Evolutionary conservation across 768 basidiomycete species (phyloP), one percentile per base, ranked within the genome.

Genomic region (Kwoniella dejecticola): DNA sequence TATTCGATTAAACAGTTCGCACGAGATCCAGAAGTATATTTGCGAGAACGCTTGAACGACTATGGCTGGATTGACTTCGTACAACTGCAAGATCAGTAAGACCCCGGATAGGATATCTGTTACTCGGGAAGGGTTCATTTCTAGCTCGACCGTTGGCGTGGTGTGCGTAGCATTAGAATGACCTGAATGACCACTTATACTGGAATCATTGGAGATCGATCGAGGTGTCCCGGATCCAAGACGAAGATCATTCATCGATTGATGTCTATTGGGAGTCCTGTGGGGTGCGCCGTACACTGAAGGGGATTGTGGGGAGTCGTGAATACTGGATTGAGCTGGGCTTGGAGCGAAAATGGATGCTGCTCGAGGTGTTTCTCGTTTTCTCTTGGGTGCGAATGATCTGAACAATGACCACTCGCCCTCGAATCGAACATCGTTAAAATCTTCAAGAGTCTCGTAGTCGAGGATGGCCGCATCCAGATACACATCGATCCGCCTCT

Each of bases 1-100:
- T 29, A 81, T 74, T 10, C 79, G 68, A 52, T 82, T 82, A 70
- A 80, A 69, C n/a, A 76, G 77, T 87, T 82, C 82, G 64, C 92
- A 91, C 23, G 92, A 88, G 55, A 92, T 88, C 96, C 96, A 99
- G 76, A 94, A 97, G 82, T 96, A 88, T n/a, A 96, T 86, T 79
- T 99, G 96, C 1, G 92, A 94, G 87, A 93, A 95, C 50, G 94
- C 83, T 77, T 99, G 96, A 5, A 88, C 87, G 52, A 87, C 87
- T 17, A 97, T 82, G 7, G 85, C 87, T 13, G 96, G 82, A 74
- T 97, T 97, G 67, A 97, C 85, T 59, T 93, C 89, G 47, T 94
- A 91, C 38, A 92, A 81, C 21, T 86, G 84, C 15, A 99, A 82
- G 30, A 98, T 80, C 12, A 89, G 86, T 59, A 98, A 88, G 4